Evolutionary conservation across 2,329 filamentous ascomycete species (phyloP).

Genomic region (Cladosporium sphaerospermum): DNA sequence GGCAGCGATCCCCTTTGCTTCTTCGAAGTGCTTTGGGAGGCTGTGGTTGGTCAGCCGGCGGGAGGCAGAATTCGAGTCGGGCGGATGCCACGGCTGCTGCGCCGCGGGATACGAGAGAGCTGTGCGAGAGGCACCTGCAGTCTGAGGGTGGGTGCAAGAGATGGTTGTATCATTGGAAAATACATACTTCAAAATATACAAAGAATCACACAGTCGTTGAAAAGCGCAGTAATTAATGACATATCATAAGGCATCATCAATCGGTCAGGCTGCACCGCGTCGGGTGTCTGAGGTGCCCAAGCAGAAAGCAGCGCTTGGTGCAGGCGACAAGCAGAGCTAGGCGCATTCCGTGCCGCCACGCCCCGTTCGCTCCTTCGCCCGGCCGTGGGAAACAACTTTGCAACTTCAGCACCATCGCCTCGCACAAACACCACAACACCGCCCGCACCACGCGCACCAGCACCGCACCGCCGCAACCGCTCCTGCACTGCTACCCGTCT

Average conservation of each 20-base stretch:
- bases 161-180: neutral
- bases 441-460: neutral
- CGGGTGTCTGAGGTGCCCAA: too few species aligned
- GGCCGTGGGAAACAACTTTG: neutral
- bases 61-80: neutral
- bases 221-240: too few species aligned
- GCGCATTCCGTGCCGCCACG: too few species aligned
- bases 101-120: neutral
- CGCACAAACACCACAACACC: neutral
- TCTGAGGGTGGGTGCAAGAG: neutral
- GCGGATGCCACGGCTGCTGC: conserved; percentile 2
- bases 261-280: too few species aligned
- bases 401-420: neutral
- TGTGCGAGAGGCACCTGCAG: neutral
- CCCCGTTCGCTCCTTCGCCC: neutral
- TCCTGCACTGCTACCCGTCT: neutral
- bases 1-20: neutral
- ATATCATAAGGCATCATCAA: too few species aligned
- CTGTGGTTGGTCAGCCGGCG: conserved; percentile 5
- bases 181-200: neutral
- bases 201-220: too few species aligned
- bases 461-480: neutral
- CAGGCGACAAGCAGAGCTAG: too few species aligned
- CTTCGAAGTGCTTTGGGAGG: neutral
- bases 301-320: too few species aligned